Conservation (phyloP, 768 basidiomycete genomes). For the Mycena polygramma region DNA sequence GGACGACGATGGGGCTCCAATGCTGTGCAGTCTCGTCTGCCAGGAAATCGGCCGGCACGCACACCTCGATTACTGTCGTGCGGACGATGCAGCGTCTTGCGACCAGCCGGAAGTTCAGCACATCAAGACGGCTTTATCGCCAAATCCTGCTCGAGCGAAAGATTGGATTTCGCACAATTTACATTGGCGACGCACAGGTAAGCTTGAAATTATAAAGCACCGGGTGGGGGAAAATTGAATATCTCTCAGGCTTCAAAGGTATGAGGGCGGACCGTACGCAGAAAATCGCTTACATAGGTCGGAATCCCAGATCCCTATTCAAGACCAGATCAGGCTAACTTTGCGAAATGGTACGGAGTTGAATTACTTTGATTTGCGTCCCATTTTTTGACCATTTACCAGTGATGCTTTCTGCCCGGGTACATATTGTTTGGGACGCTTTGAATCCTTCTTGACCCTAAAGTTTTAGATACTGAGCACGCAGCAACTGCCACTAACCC, state of each 20-base stretch:
- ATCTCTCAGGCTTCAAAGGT: conserved; percentile 66
- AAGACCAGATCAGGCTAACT: conserved; percentile 66
- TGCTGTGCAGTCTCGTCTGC: conserved; percentile 73
- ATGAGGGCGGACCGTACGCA: not conserved
- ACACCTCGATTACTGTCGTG: conserved; percentile 69
- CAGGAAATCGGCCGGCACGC: conserved; percentile 66
- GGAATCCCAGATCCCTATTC: conserved; percentile 65
- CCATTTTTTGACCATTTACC: not conserved
- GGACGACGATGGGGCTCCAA: conserved; percentile 69
- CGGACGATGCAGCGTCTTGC: conserved; percentile 51
- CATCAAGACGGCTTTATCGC: conserved; percentile 53
- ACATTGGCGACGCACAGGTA: conserved; percentile 61
- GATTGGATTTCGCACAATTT: conserved; percentile 67
- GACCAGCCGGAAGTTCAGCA: conserved; percentile 61
- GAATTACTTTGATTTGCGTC: not conserved
- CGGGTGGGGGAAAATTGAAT: not conserved
- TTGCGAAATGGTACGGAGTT: conserved; percentile 64
- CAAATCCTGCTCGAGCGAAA: conserved; percentile 61
- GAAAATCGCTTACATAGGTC: not conserved
- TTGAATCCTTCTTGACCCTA: not conserved
- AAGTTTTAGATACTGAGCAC: conserved; percentile 60
- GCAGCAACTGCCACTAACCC: conserved; percentile 48
- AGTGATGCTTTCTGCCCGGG: conserved; percentile 65
- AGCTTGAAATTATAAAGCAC: not conserved
- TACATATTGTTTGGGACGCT: conserved; percentile 31